phyloP scores from a whole-genome alignment of 306 rosid genomes.

The Mucuna pruriens region DNA sequence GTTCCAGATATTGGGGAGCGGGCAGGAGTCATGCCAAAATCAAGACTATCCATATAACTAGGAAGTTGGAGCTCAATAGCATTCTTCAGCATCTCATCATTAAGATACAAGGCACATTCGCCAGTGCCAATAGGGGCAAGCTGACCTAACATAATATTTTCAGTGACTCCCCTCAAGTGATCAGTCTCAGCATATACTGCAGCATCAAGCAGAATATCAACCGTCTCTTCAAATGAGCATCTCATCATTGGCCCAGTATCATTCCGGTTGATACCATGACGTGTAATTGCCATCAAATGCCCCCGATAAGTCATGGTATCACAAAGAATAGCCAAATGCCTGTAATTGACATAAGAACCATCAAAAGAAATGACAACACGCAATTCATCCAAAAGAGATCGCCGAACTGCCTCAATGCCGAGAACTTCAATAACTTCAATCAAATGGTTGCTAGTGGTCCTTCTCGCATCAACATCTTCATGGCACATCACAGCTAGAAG shows the following conservation, averaged over 20 bases:
- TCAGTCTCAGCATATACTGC: slow-evolving; percentile 95
- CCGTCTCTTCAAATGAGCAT: slow-evolving; percentile 98
- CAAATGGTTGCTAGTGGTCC: slow-evolving; percentile 96
- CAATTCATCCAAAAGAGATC: slow-evolving; percentile 84
- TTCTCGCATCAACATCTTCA: slow-evolving; percentile 86
- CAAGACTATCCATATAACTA: slow-evolving; percentile 95
- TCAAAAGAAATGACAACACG: slow-evolving; percentile 97
- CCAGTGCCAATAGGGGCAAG: slow-evolving; percentile 99
- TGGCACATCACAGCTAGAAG: slow-evolving; percentile 95
- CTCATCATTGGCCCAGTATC: slow-evolving; percentile 99
- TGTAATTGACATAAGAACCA: slow-evolving; percentile 95
- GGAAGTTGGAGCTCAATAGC: slow-evolving; percentile 98
- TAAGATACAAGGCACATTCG: slow-evolving; percentile 80
- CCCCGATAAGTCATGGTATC: slow-evolving; percentile 99
- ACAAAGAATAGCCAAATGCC: slow-evolving; percentile 97
- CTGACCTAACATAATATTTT: slow-evolving; percentile 96
- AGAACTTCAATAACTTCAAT: slow-evolving; percentile 98
- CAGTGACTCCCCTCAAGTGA: slow-evolving; percentile 90
- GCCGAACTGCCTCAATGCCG: slow-evolving; percentile 97
- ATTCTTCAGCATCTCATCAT: slow-evolving; percentile 95
- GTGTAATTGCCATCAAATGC: slow-evolving; percentile 98
- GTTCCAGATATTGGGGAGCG: slow-evolving; percentile 92
- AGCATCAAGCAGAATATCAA: slow-evolving; percentile 97
- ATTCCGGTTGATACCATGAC: slow-evolving; percentile 94
- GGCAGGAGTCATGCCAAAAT: slow-evolving; percentile 97